A percentile compares a stretch with the other conserved stretches of the same genome.
These are phyloP conservation scores for Podospora australis DNA, from an alignment of 495 filamentous ascomycete genomes.

Conservation along the genomic window DNA sequence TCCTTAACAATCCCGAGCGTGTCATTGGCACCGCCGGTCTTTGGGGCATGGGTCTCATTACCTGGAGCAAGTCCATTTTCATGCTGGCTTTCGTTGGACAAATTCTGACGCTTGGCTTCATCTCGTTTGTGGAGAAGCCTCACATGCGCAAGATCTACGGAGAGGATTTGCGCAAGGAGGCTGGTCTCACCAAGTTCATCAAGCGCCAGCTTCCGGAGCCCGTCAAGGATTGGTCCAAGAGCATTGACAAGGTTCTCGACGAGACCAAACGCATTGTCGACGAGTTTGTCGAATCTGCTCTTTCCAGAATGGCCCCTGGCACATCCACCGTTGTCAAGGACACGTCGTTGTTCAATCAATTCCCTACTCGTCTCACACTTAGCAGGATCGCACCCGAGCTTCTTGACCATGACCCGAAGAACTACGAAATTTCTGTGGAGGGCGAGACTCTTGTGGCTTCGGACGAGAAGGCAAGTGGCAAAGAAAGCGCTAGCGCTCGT, in stretches of 20 bases:
- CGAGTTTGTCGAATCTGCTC: slow-evolving; percentile 81
- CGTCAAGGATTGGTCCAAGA: slow-evolving; percentile 63
- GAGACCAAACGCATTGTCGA: slow-evolving; percentile 83
- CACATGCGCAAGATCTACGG: slow-evolving; percentile 99
- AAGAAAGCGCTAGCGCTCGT: slow-evolving; percentile 39
- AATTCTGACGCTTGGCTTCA: slow-evolving; percentile 75
- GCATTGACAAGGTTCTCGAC: slow-evolving; percentile 78
- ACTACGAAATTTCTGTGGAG: slow-evolving; percentile 72
- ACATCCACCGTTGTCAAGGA: slow-evolving; percentile 84
- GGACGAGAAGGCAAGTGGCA: slow-evolving; percentile 45
- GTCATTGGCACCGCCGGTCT: slow-evolving; percentile 91
- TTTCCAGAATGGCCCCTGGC: slow-evolving; percentile 78
- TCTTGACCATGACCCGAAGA: slow-evolving; percentile 73
- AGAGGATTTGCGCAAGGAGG: slow-evolving; percentile 70
- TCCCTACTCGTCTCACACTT: slow-evolving; percentile 82
- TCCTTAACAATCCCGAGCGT: slow-evolving; percentile 94
- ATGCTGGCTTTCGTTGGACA: slow-evolving; percentile 80
- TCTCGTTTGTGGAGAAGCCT: slow-evolving; percentile 88
- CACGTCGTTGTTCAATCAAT: slow-evolving; percentile 75
- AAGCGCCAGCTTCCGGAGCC: slow-evolving; percentile 83
- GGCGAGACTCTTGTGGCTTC: slow-evolving; percentile 51
- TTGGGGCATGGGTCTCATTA: slow-evolving; percentile 92
- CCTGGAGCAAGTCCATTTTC: slow-evolving; percentile 76
- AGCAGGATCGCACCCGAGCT: slow-evolving; percentile 74
- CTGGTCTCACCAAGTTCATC: slow-evolving; percentile 84